phyloP scores from a whole-genome alignment of 208 protist genomes.

The Spongospora subterranea region DNA sequence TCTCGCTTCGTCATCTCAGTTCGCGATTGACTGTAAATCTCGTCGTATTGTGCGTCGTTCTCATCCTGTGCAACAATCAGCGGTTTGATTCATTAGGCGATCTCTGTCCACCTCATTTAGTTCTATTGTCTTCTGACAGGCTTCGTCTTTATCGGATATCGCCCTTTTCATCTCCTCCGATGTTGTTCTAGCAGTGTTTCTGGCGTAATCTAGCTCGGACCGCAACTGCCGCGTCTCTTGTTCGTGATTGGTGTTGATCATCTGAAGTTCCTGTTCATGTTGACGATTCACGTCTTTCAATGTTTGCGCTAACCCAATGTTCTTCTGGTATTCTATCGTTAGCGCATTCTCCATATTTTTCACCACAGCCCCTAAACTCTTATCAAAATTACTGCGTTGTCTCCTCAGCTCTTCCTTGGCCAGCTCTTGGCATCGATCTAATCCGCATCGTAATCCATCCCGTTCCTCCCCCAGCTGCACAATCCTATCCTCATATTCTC shows the following conservation, averaged over 20 bases:
- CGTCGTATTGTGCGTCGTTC: not conserved
- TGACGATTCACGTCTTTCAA: no score
- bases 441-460: not conserved
- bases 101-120: not conserved
- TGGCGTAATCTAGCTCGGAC: no score
- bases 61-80: not conserved
- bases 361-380: no score
- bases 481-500: not conserved
- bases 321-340: no score
- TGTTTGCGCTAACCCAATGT: no score
- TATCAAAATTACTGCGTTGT: no score
- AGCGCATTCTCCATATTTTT: no score
- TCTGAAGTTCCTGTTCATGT: no score
- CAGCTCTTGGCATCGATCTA: not conserved
- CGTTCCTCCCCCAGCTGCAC: not conserved
- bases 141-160: not conserved
- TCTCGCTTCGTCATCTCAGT: not conserved
- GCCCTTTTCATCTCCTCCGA: not conserved
- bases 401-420: no score
- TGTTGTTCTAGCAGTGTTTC: not conserved
- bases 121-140: not conserved
- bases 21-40: not conserved
- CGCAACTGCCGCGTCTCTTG: no score
- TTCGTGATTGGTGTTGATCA: no score
- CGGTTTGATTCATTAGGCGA: not conserved